Evolutionary conservation across 2,329 filamentous ascomycete genomes (phyloP).

Genomic region (Curvularia hawaiiensis): DNA sequence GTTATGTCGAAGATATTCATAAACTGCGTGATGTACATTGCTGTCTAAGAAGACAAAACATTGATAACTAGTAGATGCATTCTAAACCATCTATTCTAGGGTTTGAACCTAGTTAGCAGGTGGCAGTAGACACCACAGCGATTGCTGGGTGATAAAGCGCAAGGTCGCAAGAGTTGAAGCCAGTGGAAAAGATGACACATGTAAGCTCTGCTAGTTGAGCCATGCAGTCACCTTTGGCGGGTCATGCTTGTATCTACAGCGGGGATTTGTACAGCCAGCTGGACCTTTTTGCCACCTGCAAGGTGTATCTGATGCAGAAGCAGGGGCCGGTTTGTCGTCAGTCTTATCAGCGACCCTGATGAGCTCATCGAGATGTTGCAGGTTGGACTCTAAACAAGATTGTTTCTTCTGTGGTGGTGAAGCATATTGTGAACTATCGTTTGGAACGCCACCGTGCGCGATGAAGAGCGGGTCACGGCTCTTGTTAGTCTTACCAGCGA

Average conservation of each 20-base stretch:
- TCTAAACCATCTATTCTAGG: background rate
- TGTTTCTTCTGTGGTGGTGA: background rate
- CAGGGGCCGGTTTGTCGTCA: background rate
- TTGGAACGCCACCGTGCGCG: background rate
- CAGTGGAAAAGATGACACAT: background rate
- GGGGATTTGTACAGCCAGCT: background rate
- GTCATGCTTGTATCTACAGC: background rate
- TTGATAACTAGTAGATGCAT: too few relatives aligned
- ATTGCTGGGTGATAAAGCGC: too few relatives aligned
- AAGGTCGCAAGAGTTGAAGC: background rate
- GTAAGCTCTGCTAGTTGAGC: background rate
- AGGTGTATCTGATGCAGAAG: background rate
- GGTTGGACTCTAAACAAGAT: background rate
- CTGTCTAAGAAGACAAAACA: background rate
- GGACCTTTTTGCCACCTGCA: background rate
- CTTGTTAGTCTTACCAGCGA: background rate
- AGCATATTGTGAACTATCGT: background rate
- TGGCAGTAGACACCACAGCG: background rate
- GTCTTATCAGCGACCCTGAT: background rate
- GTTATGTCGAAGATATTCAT: background rate
- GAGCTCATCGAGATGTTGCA: background rate
- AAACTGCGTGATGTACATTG: background rate
- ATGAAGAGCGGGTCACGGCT: background rate
- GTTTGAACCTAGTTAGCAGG: background rate
- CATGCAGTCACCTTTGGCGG: background rate